Conservation (phyloP, 768 basidiomycete genomes). For the Clitopilus hobsonii region DNA sequence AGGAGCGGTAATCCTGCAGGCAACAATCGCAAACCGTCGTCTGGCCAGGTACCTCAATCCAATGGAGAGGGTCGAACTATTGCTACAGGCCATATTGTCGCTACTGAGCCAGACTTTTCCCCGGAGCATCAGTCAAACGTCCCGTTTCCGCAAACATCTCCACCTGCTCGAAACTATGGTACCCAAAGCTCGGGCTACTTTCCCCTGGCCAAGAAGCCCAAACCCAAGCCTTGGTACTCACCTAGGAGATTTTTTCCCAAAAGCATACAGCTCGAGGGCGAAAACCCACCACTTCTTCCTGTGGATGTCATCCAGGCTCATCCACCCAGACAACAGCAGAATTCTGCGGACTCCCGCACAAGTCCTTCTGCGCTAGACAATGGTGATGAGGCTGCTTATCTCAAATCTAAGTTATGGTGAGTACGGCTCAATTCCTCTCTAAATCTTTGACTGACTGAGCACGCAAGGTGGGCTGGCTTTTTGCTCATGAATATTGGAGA, state of each 20-base stretch:
- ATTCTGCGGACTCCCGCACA: neutral
- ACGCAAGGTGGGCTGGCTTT: slow-evolving; percentile 82
- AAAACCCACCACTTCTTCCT: slow-evolving; percentile 11
- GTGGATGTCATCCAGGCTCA: slow-evolving; percentile 30
- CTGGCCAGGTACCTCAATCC: neutral
- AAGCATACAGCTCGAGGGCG: neutral
- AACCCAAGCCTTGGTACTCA: neutral
- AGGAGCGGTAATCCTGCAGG: neutral
- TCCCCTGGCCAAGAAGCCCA: neutral
- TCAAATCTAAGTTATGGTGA: slow-evolving; percentile 82
- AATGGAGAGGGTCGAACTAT: neutral
- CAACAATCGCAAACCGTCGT: neutral
- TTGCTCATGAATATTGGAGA: slow-evolving; percentile 89
- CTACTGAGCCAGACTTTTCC: neutral
- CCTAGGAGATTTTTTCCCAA: neutral
- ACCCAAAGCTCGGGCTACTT: slow-evolving; percentile 1
- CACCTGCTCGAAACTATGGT: slow-evolving; percentile 9
- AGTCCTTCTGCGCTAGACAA: slow-evolving; percentile 24
- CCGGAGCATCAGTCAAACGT: slow-evolving; percentile 9
- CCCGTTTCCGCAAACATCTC: slow-evolving; percentile 9
- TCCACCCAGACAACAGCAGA: neutral
- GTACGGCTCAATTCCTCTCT: slow-evolving; percentile 12
- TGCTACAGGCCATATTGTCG: neutral
- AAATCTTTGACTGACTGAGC: neutral
- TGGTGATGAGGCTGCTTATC: slow-evolving; percentile 66